Conservation (phyloP, 768 basidiomycete genomes). For the Amanita subjunquillea region DNA sequence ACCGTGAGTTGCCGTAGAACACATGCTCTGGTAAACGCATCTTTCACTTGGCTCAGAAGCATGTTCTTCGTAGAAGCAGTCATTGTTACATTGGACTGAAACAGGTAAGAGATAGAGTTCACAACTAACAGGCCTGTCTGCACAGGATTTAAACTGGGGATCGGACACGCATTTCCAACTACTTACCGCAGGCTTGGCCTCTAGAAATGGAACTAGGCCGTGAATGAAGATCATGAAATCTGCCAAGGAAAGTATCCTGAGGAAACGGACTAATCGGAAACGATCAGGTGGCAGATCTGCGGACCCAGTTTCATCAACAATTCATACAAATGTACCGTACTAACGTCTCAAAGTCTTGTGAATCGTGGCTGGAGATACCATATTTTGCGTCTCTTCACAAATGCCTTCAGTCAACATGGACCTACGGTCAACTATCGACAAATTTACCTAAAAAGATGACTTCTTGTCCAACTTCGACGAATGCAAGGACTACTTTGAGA, state of each 20-base stretch:
- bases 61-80: slow-evolving; percentile 25
- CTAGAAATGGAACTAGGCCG: slow-evolving; percentile 37
- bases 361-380: slow-evolving; percentile 24
- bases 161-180: slow-evolving; percentile 1
- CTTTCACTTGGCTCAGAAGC: slow-evolving; percentile 40
- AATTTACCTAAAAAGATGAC: slow-evolving; percentile 56
- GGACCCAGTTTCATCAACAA: slow-evolving; percentile 7
- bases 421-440: not conserved
- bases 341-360: slow-evolving; percentile 17
- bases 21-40: not conserved
- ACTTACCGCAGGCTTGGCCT: slow-evolving; percentile 35
- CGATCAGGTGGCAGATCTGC: slow-evolving; percentile 11
- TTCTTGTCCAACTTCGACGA: slow-evolving; percentile 36
- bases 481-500: slow-evolving; percentile 35
- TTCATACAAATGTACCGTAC: slow-evolving; percentile 12
- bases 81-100: slow-evolving; percentile 39
- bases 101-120: slow-evolving; percentile 58
- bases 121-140: slow-evolving; percentile 55
- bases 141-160: not conserved
- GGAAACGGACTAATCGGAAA: slow-evolving; percentile 24
- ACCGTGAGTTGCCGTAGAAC: slow-evolving; percentile 5
- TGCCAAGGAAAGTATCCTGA: slow-evolving; percentile 33
- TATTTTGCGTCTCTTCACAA: slow-evolving; percentile 35
- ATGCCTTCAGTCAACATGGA: not conserved
- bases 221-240: slow-evolving; percentile 52